A percentile compares a stretch with the other conserved stretches of the same genome.
Evolutionary conservation across 768 basidiomycete species (phyloP).

Genomic region (Leccinum longicurvipes): DNA sequence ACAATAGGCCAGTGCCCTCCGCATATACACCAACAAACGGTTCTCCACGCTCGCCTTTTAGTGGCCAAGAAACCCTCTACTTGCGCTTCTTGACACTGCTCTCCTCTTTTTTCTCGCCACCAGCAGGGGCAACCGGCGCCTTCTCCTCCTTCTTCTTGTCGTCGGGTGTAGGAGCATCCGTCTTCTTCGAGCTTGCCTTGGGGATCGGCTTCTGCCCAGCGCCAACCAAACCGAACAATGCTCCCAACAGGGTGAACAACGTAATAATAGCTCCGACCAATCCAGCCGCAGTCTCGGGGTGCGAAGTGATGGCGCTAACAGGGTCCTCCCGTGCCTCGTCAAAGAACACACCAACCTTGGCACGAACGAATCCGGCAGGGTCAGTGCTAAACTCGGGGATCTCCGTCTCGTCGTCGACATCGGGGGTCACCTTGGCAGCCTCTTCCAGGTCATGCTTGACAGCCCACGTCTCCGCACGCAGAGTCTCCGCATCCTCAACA

Average conservation of each 20-base stretch:
- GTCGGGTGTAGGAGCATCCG: conserved; percentile 59
- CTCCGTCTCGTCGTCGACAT: conserved; percentile 44
- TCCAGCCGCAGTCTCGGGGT: conserved; percentile 84
- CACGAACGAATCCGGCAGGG: conserved; percentile 76
- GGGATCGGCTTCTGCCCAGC: conserved; percentile 64
- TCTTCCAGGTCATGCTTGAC: conserved; percentile 85
- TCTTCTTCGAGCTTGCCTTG: conserved; percentile 73
- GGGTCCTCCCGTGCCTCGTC: conserved; percentile 75
- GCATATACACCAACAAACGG: conserved; percentile 6
- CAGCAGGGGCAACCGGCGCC: conserved; percentile 68
- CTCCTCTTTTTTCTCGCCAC: conserved; percentile 72
- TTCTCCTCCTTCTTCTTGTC: conserved; percentile 68
- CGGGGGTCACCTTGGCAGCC: conserved; percentile 41
- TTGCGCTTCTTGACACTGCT: conserved; percentile 71
- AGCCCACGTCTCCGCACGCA: conserved; percentile 88
- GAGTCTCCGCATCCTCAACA: conserved; percentile 71
- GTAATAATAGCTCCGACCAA: conserved; percentile 73
- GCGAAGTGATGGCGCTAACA: conserved; percentile 75
- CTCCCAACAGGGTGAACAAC: conserved; percentile 81
- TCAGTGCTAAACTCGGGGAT: conserved; percentile 60
- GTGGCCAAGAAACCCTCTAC: conserved; percentile 31
- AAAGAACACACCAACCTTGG: conserved; percentile 76
- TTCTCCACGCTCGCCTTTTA: conserved; percentile 10
- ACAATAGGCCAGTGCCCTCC: conserved; percentile 14
- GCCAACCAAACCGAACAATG: conserved; percentile 76